Evolutionary conservation across 352 stramenopile genomes (phyloP), one percentile per base, ranked within the genome.

Genomic region (Phytophthora quininea): DNA sequence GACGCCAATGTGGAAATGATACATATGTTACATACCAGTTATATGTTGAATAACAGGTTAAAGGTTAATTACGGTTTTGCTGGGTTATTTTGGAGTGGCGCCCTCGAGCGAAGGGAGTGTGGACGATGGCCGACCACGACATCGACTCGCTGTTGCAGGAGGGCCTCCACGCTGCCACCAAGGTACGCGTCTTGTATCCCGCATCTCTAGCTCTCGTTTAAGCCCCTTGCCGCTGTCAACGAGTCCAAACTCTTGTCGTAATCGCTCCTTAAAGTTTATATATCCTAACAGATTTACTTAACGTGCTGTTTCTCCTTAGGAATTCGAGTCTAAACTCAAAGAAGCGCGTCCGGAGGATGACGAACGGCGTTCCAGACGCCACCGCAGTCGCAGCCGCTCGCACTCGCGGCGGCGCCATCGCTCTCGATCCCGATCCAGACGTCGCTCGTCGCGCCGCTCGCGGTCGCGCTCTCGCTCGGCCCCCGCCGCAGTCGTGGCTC

Each of bases 111-210:
- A 62, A 43, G 59, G 46, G 31, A 35, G 45, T 52, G 19, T 58
- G 33, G 40, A 30, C 31, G 19, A 89, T 87, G 77, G 86, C 85
- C 52, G 86, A 92, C 64, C 77, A 90, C 54, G 88, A 90, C 58
- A 95, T 95, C 62, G 86, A 95, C 55, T 89, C 81, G 66, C 74
- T 95, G 64, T 76, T 95, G 55, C 82, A 93, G 58, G 76, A 84
- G 67, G 86, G 86, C 66, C 87, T 95, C 61, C 76, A 82, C 48
- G 74, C 84, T 29, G 80, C 74, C 10, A 65, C 64, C 14, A 74
- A 82, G 72, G 84, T 92, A 74, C 12, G 24, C 43, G 15, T 42
- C 38, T 11, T 37, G 30, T 62, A 62, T 12, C 63, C 1, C 0
- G 60, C 29, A 55, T 3, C 3, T n/a, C 62, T 2, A 7, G n/a